A percentile compares a stretch with the other conserved stretches of the same genome.
These are phyloP conservation scores for Uronychia binucleata DNA, from an alignment of 73 alveolate species.

Conservation along the genomic window DNA sequence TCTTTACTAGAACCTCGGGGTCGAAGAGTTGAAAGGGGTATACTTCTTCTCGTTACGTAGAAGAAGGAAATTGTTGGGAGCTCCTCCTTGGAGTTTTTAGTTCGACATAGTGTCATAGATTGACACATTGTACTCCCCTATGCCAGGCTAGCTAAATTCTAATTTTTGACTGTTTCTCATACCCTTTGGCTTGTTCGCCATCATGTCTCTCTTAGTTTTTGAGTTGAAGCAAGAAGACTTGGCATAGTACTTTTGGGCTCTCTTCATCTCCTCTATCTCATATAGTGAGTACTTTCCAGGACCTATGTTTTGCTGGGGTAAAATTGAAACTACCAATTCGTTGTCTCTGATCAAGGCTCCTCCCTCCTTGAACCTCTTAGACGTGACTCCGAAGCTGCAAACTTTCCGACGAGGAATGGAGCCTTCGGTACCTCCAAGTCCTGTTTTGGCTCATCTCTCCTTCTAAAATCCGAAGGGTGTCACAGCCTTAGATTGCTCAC, in stretches of 20 bases:
- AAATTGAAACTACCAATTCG: neutral
- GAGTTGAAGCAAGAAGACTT: neutral
- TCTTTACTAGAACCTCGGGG: conserved; percentile 16
- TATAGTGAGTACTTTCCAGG: neutral
- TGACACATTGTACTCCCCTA: conserved; percentile 14
- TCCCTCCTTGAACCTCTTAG: neutral
- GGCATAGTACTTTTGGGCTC: conserved; percentile 1
- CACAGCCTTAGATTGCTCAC: too few relatives aligned
- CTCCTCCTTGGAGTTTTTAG: conserved; percentile 33
- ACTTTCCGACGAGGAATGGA: too few relatives aligned
- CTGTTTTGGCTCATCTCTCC: too few relatives aligned
- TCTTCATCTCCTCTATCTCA: neutral
- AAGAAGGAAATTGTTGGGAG: conserved; percentile 48
- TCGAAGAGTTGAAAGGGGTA: conserved; percentile 43
- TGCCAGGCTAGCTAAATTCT: conserved; percentile 27
- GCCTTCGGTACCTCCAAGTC: too few relatives aligned
- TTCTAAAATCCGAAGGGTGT: too few relatives aligned
- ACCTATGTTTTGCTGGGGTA: neutral
- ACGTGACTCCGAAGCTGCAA: neutral
- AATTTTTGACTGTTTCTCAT: too few relatives aligned
- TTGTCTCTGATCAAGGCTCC: neutral
- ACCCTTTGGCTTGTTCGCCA: too few relatives aligned
- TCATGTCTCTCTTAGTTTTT: neutral
- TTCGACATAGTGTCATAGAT: neutral
- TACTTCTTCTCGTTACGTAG: conserved; percentile 22